Percentiles rank a stretch among this genome's conserved stretches.
These are phyloP conservation scores for Macrolepiota dolichaula DNA, from an alignment of 768 basidiomycete genomes.

Conservation along the genomic window DNA sequence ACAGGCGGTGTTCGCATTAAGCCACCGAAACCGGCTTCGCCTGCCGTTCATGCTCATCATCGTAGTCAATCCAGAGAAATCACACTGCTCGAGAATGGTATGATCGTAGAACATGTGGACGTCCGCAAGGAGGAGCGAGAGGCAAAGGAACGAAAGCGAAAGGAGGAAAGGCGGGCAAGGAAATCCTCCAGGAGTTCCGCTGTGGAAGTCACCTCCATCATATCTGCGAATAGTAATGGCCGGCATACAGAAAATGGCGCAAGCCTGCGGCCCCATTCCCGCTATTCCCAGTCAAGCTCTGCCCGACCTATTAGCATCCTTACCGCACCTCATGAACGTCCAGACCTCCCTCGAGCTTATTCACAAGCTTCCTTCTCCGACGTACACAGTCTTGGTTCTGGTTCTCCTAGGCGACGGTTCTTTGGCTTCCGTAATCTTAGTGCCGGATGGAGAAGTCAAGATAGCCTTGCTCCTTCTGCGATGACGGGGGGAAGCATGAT, in stretches of 20 bases:
- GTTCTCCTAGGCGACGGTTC: slow-evolving; percentile 70
- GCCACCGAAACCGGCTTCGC: slow-evolving; percentile 41
- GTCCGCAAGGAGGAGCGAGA: slow-evolving; percentile 77
- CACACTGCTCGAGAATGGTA: slow-evolving; percentile 81
- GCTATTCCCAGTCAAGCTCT: slow-evolving; percentile 52
- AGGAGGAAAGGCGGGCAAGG: slow-evolving; percentile 68
- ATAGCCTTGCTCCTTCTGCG: slow-evolving; percentile 78
- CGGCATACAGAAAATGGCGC: slow-evolving; percentile 53
- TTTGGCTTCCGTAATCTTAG: slow-evolving; percentile 74
- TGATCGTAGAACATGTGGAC: slow-evolving; percentile 87
- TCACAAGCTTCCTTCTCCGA: slow-evolving; percentile 83
- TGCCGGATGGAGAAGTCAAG: slow-evolving; percentile 73
- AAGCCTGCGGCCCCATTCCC: slow-evolving; percentile 51
- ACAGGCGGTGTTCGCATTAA: slow-evolving; percentile 68
- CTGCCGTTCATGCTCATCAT: slow-evolving; percentile 26
- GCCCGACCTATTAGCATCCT: slow-evolving; percentile 59
- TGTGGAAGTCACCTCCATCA: slow-evolving; percentile 70
- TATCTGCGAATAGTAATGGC: slow-evolving; percentile 60
- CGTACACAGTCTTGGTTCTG: slow-evolving; percentile 68
- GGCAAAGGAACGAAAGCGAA: slow-evolving; percentile 64
- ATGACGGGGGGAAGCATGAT: slow-evolving; percentile 82
- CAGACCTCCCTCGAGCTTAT: slow-evolving; percentile 63
- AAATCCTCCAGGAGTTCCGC: slow-evolving; percentile 72
- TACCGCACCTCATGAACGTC: slow-evolving; percentile 54
- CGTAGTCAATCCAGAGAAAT: slow-evolving; percentile 66